A percentile compares a stretch with the other conserved stretches of the same genome.
Conservation (phyloP, 2,329 filamentous ascomycete genomes). For the Raffaelea ambrosiae region DNA sequence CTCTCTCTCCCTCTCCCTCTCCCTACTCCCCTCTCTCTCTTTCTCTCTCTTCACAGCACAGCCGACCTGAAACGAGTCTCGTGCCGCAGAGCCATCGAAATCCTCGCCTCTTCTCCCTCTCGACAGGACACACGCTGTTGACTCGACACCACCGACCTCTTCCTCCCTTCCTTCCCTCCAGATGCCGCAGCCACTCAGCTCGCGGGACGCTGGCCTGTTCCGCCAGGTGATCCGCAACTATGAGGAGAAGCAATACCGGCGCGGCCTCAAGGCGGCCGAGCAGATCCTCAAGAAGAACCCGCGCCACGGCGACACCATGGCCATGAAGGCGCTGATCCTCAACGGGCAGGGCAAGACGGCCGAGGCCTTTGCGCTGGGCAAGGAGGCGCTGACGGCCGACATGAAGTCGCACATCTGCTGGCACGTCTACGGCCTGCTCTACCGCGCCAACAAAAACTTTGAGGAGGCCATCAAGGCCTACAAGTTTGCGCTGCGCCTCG, state of each 20-base stretch:
- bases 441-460: constrained; percentile 91
- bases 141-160: constrained; percentile 1
- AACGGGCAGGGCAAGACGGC: constrained; percentile 87
- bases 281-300: constrained; percentile 92
- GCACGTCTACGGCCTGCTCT: constrained; percentile 96
- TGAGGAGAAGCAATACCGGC: constrained; percentile 97
- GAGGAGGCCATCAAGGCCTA: constrained; percentile 99
- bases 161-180: constrained; percentile 16
- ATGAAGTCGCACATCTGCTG: constrained; percentile 99
- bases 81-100: no score
- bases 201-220: constrained; percentile 92
- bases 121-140: background rate
- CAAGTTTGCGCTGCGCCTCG: constrained; percentile 85
- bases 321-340: constrained; percentile 97
- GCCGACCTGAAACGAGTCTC: no score
- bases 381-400: constrained; percentile 84
- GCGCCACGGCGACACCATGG: constrained; percentile 95
- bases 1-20: background rate
- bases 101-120: background rate
- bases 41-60: background rate
- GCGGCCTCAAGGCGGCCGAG: constrained; percentile 87
- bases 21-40: background rate
- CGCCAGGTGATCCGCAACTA: constrained; percentile 91
- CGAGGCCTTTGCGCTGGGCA: constrained; percentile 89
- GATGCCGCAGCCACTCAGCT: constrained; percentile 66